Evolutionary conservation across 140 eudicot species (phyloP).

Genomic region (Cichorium intybus): DNA sequence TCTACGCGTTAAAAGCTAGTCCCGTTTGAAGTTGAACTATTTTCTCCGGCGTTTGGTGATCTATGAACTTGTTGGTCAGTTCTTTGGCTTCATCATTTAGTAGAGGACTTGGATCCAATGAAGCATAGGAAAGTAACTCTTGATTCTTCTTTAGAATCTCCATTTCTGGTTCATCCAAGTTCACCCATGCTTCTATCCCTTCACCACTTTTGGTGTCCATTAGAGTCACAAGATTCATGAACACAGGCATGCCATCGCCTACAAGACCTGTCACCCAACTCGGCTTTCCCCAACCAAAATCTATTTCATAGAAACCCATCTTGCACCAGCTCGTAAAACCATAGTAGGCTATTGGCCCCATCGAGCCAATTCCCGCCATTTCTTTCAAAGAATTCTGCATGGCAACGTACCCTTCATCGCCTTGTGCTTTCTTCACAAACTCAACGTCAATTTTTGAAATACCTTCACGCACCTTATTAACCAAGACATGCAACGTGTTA

Average conservation of each 20-base stretch:
- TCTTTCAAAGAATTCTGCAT: not conserved
- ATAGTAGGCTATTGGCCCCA: not conserved
- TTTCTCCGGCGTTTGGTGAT: too few relatives aligned
- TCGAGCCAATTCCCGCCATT: conserved; percentile 2
- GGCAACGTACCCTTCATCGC: conserved; percentile 1
- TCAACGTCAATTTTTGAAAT: conserved; percentile 25
- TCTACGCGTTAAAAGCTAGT: too few relatives aligned
- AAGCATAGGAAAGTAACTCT: conserved; percentile 11
- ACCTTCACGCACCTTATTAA: conserved; percentile 16
- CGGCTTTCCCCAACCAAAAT: conserved; percentile 42
- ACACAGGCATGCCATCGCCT: not conserved
- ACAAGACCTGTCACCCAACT: conserved; percentile 15
- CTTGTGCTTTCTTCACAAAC: conserved; percentile 13
- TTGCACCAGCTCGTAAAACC: conserved; percentile 25
- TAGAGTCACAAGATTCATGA: conserved; percentile 15
- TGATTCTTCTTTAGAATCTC: not conserved
- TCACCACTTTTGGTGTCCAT: conserved; percentile 13
- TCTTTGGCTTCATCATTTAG: too few relatives aligned
- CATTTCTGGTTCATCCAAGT: conserved; percentile 16
- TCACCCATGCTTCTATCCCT: conserved; percentile 34
- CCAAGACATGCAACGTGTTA: not conserved
- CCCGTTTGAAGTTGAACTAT: too few relatives aligned
- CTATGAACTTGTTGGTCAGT: too few relatives aligned
- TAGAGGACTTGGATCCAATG: not conserved
- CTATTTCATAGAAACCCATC: conserved; percentile 24